These are phyloP conservation scores for Porpolomopsis calyptriformis DNA, from an alignment of 768 basidiomycete species.

Conservation along the genomic window DNA sequence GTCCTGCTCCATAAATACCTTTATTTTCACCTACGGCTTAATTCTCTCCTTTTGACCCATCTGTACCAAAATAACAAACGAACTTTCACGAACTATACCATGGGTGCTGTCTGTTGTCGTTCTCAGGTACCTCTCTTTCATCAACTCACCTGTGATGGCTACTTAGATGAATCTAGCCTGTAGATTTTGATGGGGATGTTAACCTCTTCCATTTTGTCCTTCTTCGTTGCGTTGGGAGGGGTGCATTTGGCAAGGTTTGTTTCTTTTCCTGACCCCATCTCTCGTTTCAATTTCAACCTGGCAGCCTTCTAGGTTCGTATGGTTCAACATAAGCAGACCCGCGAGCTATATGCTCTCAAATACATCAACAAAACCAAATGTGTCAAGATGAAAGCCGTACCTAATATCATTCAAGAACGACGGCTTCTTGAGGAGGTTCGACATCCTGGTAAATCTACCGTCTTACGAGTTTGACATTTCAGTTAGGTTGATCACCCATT, in stretches of 20 bases:
- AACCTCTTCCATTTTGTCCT: constrained; percentile 97
- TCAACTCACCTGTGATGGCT: neutral
- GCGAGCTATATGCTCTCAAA: constrained; percentile 92
- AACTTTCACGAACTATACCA: constrained; percentile 20
- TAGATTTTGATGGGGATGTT: constrained; percentile 92
- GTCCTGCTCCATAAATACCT: neutral
- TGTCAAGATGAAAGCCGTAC: constrained; percentile 96
- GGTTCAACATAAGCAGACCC: constrained; percentile 98
- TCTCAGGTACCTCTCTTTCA: constrained; percentile 44
- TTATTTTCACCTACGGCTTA: neutral
- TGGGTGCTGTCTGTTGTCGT: constrained; percentile 84
- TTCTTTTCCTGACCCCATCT: neutral
- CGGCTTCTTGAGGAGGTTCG: constrained; percentile 87
- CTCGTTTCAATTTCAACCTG: constrained; percentile 6
- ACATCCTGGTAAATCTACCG: constrained; percentile 4
- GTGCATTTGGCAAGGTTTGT: constrained; percentile 92
- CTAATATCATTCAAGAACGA: constrained; percentile 95
- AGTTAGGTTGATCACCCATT: constrained; percentile 87
- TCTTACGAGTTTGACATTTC: constrained; percentile 12
- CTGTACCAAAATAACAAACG: neutral
- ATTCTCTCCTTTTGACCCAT: neutral
- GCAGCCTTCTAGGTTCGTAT: constrained; percentile 71
- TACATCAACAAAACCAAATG: constrained; percentile 99
- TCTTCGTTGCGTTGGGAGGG: constrained; percentile 93
- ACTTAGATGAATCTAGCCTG: constrained; percentile 43